Conservation (phyloP, 2,329 filamentous ascomycete species). For the Talaromyces amestolkiae region DNA sequence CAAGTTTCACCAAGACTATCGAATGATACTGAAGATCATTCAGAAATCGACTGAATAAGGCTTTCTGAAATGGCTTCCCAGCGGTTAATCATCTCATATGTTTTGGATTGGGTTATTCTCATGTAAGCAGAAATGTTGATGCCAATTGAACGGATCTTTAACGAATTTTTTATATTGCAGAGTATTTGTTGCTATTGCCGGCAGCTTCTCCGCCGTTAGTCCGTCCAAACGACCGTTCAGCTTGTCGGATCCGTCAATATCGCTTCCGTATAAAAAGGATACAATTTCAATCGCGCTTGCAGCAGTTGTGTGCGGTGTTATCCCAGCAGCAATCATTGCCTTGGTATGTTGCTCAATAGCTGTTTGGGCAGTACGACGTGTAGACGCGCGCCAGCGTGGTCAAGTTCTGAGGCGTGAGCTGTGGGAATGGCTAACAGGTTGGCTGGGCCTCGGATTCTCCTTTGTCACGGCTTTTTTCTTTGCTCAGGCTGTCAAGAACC, state of each 20-base stretch:
- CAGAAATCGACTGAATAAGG: background rate
- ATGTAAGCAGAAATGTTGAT: background rate
- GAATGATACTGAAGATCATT: background rate
- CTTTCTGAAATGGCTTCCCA: background rate
- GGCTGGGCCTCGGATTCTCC: constrained; percentile 75
- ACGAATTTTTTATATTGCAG: background rate
- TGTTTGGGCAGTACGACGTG: constrained; percentile 67
- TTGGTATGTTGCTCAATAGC: constrained; percentile 67
- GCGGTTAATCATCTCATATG: constrained; percentile 5
- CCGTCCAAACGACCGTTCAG: background rate
- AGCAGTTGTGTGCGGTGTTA: constrained; percentile 58
- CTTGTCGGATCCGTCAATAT: constrained; percentile 1
- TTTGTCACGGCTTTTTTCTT: constrained; percentile 71
- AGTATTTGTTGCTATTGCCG: constrained; percentile 3
- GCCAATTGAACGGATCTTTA: background rate
- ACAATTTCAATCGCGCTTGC: constrained; percentile 68
- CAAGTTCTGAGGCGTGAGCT: constrained; percentile 76
- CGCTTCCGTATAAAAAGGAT: constrained; percentile 50
- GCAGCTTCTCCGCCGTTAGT: background rate
- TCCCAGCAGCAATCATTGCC: constrained; percentile 67
- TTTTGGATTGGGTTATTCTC: background rate
- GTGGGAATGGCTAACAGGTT: constrained; percentile 85
- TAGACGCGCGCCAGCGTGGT: constrained; percentile 56
- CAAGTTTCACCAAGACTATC: background rate
- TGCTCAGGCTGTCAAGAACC: constrained; percentile 78